phyloP scores from a whole-genome alignment of 176 grass and related monocot genomes.

The Juncus inflexus region DNA sequence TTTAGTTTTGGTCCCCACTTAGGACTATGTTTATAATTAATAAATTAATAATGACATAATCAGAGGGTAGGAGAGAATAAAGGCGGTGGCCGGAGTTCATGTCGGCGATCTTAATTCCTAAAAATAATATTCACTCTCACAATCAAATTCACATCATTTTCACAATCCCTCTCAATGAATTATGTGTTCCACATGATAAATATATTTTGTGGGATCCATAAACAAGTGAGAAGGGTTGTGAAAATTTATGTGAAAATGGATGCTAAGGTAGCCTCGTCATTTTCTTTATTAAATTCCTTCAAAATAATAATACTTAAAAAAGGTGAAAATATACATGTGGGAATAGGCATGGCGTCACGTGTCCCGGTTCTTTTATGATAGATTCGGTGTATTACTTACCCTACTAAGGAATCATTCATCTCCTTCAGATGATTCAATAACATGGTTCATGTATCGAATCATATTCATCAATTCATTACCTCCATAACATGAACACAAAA shows the following conservation, averaged over 20 bases:
- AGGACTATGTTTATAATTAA: background rate
- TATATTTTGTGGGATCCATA: no score
- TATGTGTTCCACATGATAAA: background rate
- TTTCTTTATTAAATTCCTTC: no score
- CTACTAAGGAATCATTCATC: constrained; percentile 5
- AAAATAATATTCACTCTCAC: background rate
- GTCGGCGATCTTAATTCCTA: constrained; percentile 13
- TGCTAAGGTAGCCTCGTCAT: no score
- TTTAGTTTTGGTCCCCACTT: background rate
- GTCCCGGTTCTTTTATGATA: constrained; percentile 9
- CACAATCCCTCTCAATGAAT: background rate
- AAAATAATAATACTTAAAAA: no score
- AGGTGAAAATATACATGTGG: background rate
- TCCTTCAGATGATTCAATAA: background rate
- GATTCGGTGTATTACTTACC: constrained; percentile 12
- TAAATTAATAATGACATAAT: background rate
- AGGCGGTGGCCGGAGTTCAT: constrained; percentile 6
- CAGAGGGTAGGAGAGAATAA: background rate
- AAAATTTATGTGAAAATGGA: no score
- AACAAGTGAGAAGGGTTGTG: no score
- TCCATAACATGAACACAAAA: no score
- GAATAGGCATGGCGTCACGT: constrained; percentile 13
- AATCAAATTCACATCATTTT: background rate
- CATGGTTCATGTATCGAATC: constrained; percentile 5
- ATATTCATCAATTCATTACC: background rate